Evolutionary conservation across 805 yeast species (phyloP).

Genomic region (Barnettozyma californica): DNA sequence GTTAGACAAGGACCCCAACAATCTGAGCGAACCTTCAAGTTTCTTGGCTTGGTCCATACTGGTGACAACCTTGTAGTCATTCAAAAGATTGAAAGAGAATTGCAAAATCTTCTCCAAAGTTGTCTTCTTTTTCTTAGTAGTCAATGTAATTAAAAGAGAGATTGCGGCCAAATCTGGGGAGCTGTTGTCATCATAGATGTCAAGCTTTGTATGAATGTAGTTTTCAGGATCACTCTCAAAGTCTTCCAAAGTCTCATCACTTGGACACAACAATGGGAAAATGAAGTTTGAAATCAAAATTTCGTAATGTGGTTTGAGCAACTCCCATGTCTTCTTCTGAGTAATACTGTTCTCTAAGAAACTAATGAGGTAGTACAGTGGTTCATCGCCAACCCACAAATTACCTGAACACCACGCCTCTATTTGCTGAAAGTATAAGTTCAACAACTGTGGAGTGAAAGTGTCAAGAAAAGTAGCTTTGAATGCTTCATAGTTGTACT

Average conservation of each 20-base stretch:
- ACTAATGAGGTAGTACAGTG: slow-evolving; percentile 57
- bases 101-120: slow-evolving; percentile 57
- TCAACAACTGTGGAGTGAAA: slow-evolving; percentile 70
- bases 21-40: slow-evolving; percentile 74
- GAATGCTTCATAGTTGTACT: slow-evolving; percentile 57
- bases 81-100: slow-evolving; percentile 50
- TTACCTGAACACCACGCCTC: slow-evolving; percentile 64
- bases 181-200: slow-evolving; percentile 52
- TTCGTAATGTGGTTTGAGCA: slow-evolving; percentile 60
- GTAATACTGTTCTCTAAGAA: slow-evolving; percentile 60
- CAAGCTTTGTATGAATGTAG: slow-evolving; percentile 70
- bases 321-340: slow-evolving; percentile 57
- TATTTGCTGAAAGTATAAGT: slow-evolving; percentile 57
- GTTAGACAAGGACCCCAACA: slow-evolving; percentile 68
- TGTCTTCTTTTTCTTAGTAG: slow-evolving; percentile 56
- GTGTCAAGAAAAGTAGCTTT: slow-evolving; percentile 45
- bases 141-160: slow-evolving; percentile 64
- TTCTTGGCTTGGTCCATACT: slow-evolving; percentile 50
- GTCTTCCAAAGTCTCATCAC: slow-evolving; percentile 58
- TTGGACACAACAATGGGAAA: slow-evolving; percentile 70
- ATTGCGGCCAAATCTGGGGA: slow-evolving; percentile 80
- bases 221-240: slow-evolving; percentile 88
- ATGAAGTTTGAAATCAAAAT: slow-evolving; percentile 65
- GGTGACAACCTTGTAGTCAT: slow-evolving; percentile 27
- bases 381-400: slow-evolving; percentile 66